Evolutionary conservation across 805 yeast species (phyloP), one percentile per base, ranked within the genome.

Genomic region (Jamesozyma rosinii): DNA sequence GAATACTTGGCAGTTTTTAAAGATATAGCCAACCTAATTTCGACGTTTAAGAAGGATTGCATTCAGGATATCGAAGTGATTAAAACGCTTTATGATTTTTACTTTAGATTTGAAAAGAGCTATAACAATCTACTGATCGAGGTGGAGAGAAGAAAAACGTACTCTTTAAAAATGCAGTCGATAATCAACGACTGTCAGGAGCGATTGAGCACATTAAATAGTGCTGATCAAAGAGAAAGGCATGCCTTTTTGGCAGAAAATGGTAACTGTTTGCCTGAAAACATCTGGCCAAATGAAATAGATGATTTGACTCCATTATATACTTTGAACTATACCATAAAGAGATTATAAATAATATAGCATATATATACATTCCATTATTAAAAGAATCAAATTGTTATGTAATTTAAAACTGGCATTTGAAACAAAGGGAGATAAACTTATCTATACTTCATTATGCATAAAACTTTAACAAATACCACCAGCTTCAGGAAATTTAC

Each of bases 201-300:
- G 0, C 64, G 67, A 37, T 53, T 81, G 14, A 49, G 63, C 14
- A 42, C 54, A 3, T 50, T 76, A 3, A 66, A 69, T 40, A 53
- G 58, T 4, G 68, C 70, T 2, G 88, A 81, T 47, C 54, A 58
- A 31, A 55, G 53, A 1, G 54, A 59, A 11, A 63, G 84, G 34
- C 52, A 63, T 17, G 42, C 53, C 10, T 81, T 81, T 49, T 48
- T 77, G 37, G 49, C 55, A 2, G 55, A 61, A 4, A 68, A 78
- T 58, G 81, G 80, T 0, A 73, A 72, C 34, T 81, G 59, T 48
- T 60, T 81, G 13, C 89, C 89, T 0, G 66, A 59, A 37, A 75
- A 74, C 46, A 60, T 76, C 3, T 75, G 77, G 77, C 63, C 68
- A 1, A 69, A 70, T 2, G 59, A 70, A 33, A 60, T 65, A 30